Percentiles rank a stretch among this genome's conserved stretches.
Conservation (phyloP, 768 basidiomycete species). For the Phlebiopsis flavidoalba region DNA sequence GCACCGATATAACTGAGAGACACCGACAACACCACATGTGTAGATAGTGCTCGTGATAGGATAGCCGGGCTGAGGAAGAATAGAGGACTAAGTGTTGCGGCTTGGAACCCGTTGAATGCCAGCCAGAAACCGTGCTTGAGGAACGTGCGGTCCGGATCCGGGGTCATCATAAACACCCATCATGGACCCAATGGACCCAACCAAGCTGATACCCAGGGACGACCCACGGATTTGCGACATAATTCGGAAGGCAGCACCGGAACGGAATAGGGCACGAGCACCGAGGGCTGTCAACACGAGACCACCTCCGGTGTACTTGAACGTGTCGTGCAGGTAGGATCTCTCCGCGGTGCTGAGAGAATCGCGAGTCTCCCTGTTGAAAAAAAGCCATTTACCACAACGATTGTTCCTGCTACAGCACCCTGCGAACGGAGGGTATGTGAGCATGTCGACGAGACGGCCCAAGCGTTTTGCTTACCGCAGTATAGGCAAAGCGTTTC, state of each 20-base stretch:
- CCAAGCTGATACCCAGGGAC: constrained; percentile 79
- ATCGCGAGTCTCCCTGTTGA: constrained; percentile 80
- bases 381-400: constrained; percentile 53
- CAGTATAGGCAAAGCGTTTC: constrained; percentile 48
- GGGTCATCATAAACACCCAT: constrained; percentile 68
- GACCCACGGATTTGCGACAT: constrained; percentile 86
- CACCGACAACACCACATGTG: constrained; percentile 81
- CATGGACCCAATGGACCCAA: constrained; percentile 80
- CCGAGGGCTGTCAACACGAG: constrained; percentile 70
- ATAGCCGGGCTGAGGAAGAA: constrained; percentile 86
- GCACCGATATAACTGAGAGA: constrained; percentile 84
- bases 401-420: constrained; percentile 65
- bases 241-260: constrained; percentile 62
- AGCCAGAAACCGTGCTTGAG: constrained; percentile 83
- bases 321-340: constrained; percentile 68
- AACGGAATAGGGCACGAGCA: constrained; percentile 74
- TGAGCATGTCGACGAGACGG: background rate
- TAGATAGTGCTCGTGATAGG: constrained; percentile 81
- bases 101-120: constrained; percentile 83
- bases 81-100: constrained; percentile 81
- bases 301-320: constrained; percentile 81
- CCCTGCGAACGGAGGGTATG: constrained; percentile 34
- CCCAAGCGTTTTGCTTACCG: constrained; percentile 31
- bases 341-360: constrained; percentile 56
- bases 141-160: constrained; percentile 67